Evolutionary conservation across 768 basidiomycete species (phyloP), one percentile per base, ranked within the genome.

Genomic region (Lepiota subincarnata): DNA sequence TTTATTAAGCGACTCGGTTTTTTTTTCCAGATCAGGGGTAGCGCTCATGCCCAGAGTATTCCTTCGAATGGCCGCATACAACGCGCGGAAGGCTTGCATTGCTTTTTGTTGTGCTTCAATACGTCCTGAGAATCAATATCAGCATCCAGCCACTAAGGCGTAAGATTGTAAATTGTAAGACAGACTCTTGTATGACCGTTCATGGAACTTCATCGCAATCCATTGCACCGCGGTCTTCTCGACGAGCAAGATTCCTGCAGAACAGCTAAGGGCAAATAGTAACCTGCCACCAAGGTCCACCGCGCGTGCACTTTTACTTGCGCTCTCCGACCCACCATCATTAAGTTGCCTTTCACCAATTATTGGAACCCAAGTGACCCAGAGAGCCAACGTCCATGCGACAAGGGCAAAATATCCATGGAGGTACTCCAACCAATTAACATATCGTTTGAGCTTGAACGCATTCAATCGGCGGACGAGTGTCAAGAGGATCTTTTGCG

Each of bases 351-450:
- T 36, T 10, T 40, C 48, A 39, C 37, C 36, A 13, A 49, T 18
- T 16, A 49, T 36, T 16, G 48, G 48, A 4, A 49, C 37, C 48
- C 48, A 49, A n/a, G 36, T 49, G 22, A 49, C 40, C 48, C 48
- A 49, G 6, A 49, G 38, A 4, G 48, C 48, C 18, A 26, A n/a
- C 24, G 36, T 49, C 48, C 48, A 49, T 10, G 36, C 48, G 4
- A 49, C 48, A 22, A 40, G 48, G 13, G 48, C 38, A 13, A 49
- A 36, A 14, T 49, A 49, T 13, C 48, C 35, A 28, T 28, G 48
- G 12, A 49, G 48, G 22, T 49, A 49, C 18, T 49, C 48, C 12
- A 49, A 22, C 48, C 48, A 49, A 24, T 49, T 49, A 38, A 49
- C 48, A 49, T 49, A 49, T 26, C 48, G 48, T 39, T 49, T 49